phyloP scores from a whole-genome alignment of 2,329 filamentous ascomycete species.

The Talaromyces sp. region DNA sequence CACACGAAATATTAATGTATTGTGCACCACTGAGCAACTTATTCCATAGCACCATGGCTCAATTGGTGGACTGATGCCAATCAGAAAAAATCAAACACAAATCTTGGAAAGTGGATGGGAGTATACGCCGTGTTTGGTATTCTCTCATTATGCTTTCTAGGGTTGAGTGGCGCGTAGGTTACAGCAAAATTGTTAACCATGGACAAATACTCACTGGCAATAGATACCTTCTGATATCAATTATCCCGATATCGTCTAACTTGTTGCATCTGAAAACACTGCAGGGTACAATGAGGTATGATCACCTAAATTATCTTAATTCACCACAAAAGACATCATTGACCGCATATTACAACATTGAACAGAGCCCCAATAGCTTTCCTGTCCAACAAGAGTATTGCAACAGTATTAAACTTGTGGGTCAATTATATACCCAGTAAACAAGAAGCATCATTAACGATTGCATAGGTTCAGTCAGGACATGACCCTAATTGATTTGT shows the following conservation, averaged over 20 bases:
- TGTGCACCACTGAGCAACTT: not conserved
- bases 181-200: not conserved
- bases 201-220: not conserved
- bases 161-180: slow-evolving; percentile 11
- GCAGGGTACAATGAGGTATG: slow-evolving; percentile 10
- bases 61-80: slow-evolving; percentile 12
- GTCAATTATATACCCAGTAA: not conserved
- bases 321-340: not conserved
- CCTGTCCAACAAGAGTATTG: not conserved
- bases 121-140: slow-evolving; percentile 7
- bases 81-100: slow-evolving; percentile 2
- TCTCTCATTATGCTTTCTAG: slow-evolving; percentile 12
- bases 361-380: slow-evolving; percentile 5
- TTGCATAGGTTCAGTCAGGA: slow-evolving; percentile 35
- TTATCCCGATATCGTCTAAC: slow-evolving; percentile 8
- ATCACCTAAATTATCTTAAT: not conserved
- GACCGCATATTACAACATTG: not conserved
- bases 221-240: slow-evolving; percentile 11
- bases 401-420: slow-evolving; percentile 4
- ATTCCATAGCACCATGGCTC: slow-evolving; percentile 2
- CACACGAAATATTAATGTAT: not conserved
- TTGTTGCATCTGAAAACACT: not conserved
- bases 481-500: slow-evolving; percentile 43
- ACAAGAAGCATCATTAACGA: not conserved
- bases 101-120: slow-evolving; percentile 12